A percentile compares a stretch with the other conserved stretches of the same genome.
These are phyloP conservation scores for Paspalum vaginatum DNA, from an alignment of 176 grass and related monocot species.

Conservation along the genomic window DNA sequence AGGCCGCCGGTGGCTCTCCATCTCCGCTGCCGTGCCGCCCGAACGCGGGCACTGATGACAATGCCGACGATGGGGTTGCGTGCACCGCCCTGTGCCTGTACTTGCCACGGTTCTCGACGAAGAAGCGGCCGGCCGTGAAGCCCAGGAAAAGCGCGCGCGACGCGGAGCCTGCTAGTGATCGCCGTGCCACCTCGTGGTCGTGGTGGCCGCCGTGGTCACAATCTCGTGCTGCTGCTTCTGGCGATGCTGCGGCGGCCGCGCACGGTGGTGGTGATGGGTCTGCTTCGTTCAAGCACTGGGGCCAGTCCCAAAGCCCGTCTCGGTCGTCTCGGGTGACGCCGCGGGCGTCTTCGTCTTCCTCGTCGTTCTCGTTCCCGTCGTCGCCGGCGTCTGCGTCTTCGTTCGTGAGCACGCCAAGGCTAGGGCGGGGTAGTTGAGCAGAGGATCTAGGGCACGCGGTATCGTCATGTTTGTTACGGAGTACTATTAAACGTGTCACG, in stretches of 20 bases:
- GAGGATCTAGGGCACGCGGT: neutral
- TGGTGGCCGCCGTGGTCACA: neutral
- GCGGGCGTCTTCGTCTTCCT: neutral
- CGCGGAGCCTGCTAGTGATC: neutral
- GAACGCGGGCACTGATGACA: neutral
- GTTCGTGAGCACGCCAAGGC: neutral
- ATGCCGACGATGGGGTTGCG: neutral
- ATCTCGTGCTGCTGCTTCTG: neutral
- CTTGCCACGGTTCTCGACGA: constrained; percentile 1
- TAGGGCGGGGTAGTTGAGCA: neutral
- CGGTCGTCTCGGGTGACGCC: neutral
- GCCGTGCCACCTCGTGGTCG: neutral
- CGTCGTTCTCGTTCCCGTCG: constrained; percentile 15
- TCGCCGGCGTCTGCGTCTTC: constrained; percentile 21
- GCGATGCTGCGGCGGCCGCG: neutral
- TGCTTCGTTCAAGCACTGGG: constrained; percentile 14
- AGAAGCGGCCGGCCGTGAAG: neutral
- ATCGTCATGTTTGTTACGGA: no score
- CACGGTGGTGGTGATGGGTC: neutral
- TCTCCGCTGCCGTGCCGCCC: neutral
- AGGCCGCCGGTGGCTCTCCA: neutral
- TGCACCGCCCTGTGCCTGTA: constrained; percentile 2
- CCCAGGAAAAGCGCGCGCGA: neutral
- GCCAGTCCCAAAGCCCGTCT: neutral
- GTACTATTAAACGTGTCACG: no score